Conservation (phyloP, 495 filamentous ascomycete genomes). For the Trichoderma gamsii region DNA sequence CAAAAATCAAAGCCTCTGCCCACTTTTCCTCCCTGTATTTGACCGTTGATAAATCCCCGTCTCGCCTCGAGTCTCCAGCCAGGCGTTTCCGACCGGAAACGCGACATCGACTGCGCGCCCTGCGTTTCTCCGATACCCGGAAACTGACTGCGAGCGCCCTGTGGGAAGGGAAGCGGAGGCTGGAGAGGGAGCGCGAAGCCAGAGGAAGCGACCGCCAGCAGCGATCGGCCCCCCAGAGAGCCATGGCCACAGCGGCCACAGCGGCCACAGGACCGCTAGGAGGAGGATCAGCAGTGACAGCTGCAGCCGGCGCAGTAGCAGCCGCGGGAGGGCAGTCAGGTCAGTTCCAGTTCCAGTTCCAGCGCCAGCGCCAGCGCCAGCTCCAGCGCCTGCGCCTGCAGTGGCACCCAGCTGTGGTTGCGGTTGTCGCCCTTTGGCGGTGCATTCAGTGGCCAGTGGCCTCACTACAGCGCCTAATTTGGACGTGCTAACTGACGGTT, state of each 20-base stretch:
- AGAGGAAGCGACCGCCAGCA: background rate
- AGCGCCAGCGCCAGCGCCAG: no score
- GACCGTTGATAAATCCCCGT: slow-evolving; percentile 14
- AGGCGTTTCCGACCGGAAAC: slow-evolving; percentile 11
- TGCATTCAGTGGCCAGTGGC: background rate
- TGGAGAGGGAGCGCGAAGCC: background rate
- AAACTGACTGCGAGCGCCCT: background rate
- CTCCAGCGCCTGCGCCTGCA: no score
- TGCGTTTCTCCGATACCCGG: slow-evolving; percentile 8
- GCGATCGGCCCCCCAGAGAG: background rate
- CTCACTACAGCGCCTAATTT: background rate
- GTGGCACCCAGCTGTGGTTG: background rate
- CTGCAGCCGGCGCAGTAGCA: background rate
- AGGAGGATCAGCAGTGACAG: background rate
- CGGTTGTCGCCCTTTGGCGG: no score
- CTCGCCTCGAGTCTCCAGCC: slow-evolving; percentile 12
- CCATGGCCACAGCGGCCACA: slow-evolving; percentile 3
- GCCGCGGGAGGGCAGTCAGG: background rate
- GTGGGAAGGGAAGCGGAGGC: background rate
- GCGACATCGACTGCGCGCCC: background rate
- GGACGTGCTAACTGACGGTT: background rate
- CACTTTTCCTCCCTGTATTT: slow-evolving; percentile 14
- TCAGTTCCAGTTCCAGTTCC: background rate
- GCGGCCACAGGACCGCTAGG: background rate
- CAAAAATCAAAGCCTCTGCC: slow-evolving; percentile 9